Evolutionary conservation across 2,329 filamentous ascomycete species (phyloP).

Genomic region (Fusarium austroafricanum): DNA sequence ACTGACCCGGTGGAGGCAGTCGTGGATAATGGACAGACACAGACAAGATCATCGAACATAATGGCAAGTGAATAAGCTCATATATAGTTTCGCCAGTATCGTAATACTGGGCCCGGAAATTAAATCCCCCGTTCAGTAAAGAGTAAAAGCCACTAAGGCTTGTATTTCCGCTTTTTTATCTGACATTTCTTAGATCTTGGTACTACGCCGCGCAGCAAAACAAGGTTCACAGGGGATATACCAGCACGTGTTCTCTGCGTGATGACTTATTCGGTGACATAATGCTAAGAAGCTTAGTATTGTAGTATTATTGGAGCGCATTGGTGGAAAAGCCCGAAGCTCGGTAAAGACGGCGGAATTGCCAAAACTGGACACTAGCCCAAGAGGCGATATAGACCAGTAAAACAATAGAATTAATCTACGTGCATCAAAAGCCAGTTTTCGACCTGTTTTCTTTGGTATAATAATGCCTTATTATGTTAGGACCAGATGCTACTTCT

Average conservation of each 20-base stretch:
- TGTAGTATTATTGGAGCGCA: background rate
- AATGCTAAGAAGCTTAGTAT: background rate
- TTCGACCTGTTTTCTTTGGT: background rate
- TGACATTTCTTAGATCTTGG: background rate
- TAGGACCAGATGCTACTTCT: slow-evolving; percentile 3
- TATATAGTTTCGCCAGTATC: background rate
- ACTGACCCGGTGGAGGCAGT: background rate
- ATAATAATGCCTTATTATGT: background rate
- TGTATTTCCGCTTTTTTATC: background rate
- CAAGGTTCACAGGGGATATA: background rate
- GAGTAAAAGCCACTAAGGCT: background rate
- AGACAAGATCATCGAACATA: background rate
- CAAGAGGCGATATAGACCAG: background rate
- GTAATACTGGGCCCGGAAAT: background rate
- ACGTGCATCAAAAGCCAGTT: background rate
- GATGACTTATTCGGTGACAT: slow-evolving; percentile 24
- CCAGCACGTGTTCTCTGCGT: slow-evolving; percentile 17
- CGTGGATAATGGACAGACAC: background rate
- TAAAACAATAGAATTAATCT: background rate
- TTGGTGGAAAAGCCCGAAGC: slow-evolving; percentile 19
- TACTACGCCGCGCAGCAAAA: background rate
- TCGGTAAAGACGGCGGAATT: slow-evolving; percentile 24
- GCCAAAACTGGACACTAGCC: background rate
- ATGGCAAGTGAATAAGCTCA: background rate
- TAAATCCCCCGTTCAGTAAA: background rate